These are phyloP conservation scores for Venturia pyrina DNA, from an alignment of 2,329 filamentous ascomycete species.

Conservation along the genomic window DNA sequence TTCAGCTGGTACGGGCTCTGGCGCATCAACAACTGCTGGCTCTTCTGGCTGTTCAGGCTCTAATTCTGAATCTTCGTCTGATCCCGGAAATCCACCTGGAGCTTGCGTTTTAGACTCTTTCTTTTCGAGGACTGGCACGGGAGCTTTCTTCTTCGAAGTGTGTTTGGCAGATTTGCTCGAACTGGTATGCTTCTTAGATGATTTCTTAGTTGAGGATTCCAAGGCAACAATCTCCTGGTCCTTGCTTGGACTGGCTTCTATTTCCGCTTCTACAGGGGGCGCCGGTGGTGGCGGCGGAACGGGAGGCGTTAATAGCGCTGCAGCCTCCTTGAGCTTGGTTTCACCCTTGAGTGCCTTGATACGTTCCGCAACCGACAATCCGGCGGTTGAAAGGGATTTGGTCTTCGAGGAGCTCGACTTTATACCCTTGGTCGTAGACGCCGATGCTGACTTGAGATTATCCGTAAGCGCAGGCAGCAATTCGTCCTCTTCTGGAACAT, in stretches of 20 bases:
- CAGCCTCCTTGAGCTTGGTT: constrained; percentile 29
- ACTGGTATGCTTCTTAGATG: constrained; percentile 20
- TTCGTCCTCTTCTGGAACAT: constrained; percentile 33
- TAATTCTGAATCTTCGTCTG: constrained; percentile 11
- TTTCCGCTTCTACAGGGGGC: constrained; percentile 10
- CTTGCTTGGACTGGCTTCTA: background rate
- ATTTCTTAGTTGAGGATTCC: constrained; percentile 10
- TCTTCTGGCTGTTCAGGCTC: background rate
- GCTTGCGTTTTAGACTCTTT: constrained; percentile 1
- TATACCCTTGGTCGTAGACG: constrained; percentile 7
- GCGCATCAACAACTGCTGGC: background rate
- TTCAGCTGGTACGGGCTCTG: constrained; percentile 1
- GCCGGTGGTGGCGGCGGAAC: constrained; percentile 23
- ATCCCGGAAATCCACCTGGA: constrained; percentile 9
- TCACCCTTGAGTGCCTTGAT: constrained; percentile 37
- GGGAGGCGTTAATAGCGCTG: constrained; percentile 20
- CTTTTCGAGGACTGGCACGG: constrained; percentile 9
- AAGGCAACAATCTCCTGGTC: background rate
- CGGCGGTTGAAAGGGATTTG: constrained; percentile 31
- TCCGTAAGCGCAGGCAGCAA: constrained; percentile 21
- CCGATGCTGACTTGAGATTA: constrained; percentile 17
- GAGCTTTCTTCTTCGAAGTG: constrained; percentile 23
- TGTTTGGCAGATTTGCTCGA: constrained; percentile 9
- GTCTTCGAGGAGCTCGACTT: constrained; percentile 30
- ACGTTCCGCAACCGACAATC: constrained; percentile 31